phyloP scores from a whole-genome alignment of 2,329 filamentous ascomycete species.

The Fusarium sp. region DNA sequence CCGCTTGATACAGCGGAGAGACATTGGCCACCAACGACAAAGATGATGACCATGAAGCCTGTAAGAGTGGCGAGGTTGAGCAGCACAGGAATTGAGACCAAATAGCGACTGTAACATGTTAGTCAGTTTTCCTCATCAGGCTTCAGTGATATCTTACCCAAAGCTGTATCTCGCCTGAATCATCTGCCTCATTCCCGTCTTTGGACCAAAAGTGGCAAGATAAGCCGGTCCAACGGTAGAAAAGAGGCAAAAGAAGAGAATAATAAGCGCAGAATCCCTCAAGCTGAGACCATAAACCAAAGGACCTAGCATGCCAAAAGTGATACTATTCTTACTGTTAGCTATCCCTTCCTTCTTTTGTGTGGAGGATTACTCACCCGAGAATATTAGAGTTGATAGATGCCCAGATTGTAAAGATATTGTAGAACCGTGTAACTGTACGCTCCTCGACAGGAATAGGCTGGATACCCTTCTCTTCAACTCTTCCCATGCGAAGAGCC shows the following conservation, averaged over 20 bases:
- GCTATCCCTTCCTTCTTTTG: background rate
- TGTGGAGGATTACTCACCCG: constrained; percentile 47
- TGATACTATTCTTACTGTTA: constrained; percentile 56
- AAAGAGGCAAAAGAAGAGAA: constrained; percentile 71
- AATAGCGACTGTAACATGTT: constrained; percentile 56
- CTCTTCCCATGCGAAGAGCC: constrained; percentile 51
- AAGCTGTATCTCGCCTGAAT: constrained; percentile 73
- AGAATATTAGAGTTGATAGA: constrained; percentile 62
- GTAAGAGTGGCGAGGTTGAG: constrained; percentile 71
- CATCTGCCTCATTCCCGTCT: constrained; percentile 74
- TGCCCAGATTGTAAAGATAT: constrained; percentile 61
- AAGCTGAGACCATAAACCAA: constrained; percentile 64
- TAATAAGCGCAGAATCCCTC: constrained; percentile 66
- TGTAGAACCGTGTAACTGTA: constrained; percentile 54
- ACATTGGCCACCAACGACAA: constrained; percentile 69
- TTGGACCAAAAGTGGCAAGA: constrained; percentile 67
- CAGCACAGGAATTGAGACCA: constrained; percentile 68
- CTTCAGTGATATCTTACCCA: constrained; percentile 53
- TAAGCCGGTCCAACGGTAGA: constrained; percentile 66
- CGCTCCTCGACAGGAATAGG: constrained; percentile 57
- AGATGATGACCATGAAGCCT: constrained; percentile 72
- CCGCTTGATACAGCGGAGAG: constrained; percentile 64
- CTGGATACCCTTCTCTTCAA: constrained; percentile 58
- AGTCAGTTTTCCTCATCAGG: background rate
- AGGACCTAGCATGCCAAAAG: constrained; percentile 72